phyloP scores from a whole-genome alignment of 768 basidiomycete species.

The Russula lepida region DNA sequence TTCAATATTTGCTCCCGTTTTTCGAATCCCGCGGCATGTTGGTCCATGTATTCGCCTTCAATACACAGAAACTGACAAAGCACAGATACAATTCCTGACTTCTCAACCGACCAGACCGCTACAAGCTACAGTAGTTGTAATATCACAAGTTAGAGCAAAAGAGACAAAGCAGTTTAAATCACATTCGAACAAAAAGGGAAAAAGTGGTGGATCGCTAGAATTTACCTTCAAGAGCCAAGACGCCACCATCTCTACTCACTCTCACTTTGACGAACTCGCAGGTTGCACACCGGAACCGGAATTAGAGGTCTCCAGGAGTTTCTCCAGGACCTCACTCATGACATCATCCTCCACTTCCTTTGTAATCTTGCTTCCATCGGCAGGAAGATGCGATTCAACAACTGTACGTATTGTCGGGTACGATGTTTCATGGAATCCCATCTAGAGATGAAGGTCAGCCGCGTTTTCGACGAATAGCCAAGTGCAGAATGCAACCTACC shows the following conservation, averaged over 20 bases:
- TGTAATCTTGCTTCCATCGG: constrained; percentile 36
- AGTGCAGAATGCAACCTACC: constrained; percentile 35
- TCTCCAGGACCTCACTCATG: constrained; percentile 55
- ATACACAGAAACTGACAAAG: background rate
- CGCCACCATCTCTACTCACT: background rate
- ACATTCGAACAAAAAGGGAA: background rate
- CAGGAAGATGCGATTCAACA: constrained; percentile 31
- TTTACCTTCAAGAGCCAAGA: background rate
- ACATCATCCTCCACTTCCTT: constrained; percentile 60
- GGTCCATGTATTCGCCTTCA: background rate
- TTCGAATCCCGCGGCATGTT: constrained; percentile 10
- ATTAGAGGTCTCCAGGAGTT: constrained; percentile 35
- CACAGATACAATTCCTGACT: background rate
- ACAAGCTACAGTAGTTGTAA: constrained; percentile 1
- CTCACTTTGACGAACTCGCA: background rate
- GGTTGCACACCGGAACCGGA: constrained; percentile 7
- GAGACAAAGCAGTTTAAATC: background rate
- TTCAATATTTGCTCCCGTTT: constrained; percentile 10
- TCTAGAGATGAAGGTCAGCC: constrained; percentile 32
- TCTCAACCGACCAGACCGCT: background rate
- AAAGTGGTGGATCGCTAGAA: background rate
- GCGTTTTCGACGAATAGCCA: background rate
- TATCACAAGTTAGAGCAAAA: constrained; percentile 4
- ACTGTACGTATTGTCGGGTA: constrained; percentile 44
- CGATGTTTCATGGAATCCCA: constrained; percentile 57